Conservation (phyloP, 2,329 filamentous ascomycete species). For the Trichoderma asperellum region DNA sequence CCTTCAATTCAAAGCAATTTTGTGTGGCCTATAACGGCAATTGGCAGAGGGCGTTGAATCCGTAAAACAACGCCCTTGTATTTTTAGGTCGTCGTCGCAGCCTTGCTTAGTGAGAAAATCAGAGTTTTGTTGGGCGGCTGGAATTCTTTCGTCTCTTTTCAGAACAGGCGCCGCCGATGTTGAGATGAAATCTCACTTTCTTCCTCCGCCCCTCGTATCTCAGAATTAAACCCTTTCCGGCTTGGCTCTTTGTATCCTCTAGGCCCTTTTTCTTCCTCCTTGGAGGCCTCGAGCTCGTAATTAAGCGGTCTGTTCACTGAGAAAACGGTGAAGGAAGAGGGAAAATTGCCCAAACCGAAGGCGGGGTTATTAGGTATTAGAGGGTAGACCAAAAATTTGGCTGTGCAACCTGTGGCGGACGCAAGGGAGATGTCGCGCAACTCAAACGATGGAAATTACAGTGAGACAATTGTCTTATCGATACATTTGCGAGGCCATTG, state of each 20-base stretch:
- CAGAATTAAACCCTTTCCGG: background rate
- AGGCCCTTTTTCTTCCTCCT: background rate
- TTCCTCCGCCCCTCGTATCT: background rate
- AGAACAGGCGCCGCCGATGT: background rate
- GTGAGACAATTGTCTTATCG: constrained; percentile 13
- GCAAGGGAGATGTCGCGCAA: constrained; percentile 7
- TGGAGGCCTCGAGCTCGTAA: background rate
- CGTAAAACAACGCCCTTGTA: background rate
- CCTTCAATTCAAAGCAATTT: background rate
- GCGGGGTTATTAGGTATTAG: constrained; percentile 13
- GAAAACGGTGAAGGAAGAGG: constrained; percentile 23
- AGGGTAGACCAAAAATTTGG: constrained; percentile 7
- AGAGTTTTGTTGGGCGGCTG: constrained; percentile 14
- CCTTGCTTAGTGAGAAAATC: constrained; percentile 5
- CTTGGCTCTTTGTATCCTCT: background rate
- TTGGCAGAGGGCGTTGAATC: background rate
- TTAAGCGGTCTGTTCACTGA: constrained; percentile 12
- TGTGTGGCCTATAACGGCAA: background rate
- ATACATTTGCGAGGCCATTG: background rate
- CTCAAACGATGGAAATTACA: background rate
- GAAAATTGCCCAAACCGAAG: constrained; percentile 13
- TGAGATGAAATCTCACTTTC: background rate
- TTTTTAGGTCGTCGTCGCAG: constrained; percentile 5
- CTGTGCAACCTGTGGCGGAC: constrained; percentile 12
- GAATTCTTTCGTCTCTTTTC: background rate